Evolutionary conservation across 148 eudicot species (phyloP).

Genomic region (Cornus suecica): DNA sequence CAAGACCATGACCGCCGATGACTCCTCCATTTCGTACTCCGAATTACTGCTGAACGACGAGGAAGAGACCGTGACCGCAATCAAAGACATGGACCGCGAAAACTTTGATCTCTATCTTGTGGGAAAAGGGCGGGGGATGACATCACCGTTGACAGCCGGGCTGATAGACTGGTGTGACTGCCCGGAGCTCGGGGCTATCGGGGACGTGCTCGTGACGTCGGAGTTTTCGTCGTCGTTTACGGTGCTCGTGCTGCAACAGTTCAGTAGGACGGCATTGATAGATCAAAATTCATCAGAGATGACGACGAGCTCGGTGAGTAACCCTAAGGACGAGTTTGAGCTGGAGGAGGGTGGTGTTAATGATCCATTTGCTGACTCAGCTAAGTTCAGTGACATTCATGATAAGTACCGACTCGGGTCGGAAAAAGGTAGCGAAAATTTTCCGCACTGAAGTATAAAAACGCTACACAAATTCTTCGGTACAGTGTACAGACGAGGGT

Average conservation of each 20-base stretch:
- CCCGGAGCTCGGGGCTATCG: constrained; percentile 50
- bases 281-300: background rate
- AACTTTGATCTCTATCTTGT: constrained; percentile 42
- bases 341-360: too few relatives aligned
- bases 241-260: constrained; percentile 27
- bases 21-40: constrained; percentile 19
- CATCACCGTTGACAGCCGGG: constrained; percentile 31
- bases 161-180: constrained; percentile 51
- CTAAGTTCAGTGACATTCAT: too few relatives aligned
- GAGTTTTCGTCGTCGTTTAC: constrained; percentile 29
- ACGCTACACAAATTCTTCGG: too few relatives aligned
- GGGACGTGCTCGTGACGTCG: constrained; percentile 40
- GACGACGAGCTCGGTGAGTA: background rate
- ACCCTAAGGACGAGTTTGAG: too few relatives aligned
- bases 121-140: constrained; percentile 34
- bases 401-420: too few relatives aligned
- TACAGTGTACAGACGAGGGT: too few relatives aligned
- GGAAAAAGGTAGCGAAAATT: too few relatives aligned
- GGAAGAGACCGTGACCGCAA: constrained; percentile 37
- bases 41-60: constrained; percentile 41
- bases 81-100: constrained; percentile 31
- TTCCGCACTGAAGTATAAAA: too few relatives aligned
- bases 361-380: too few relatives aligned
- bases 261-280: background rate
- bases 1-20: constrained; percentile 6